Evolutionary conservation across 2,329 filamentous ascomycete genomes (phyloP).

Genomic region (Dactylellina leptospora): DNA sequence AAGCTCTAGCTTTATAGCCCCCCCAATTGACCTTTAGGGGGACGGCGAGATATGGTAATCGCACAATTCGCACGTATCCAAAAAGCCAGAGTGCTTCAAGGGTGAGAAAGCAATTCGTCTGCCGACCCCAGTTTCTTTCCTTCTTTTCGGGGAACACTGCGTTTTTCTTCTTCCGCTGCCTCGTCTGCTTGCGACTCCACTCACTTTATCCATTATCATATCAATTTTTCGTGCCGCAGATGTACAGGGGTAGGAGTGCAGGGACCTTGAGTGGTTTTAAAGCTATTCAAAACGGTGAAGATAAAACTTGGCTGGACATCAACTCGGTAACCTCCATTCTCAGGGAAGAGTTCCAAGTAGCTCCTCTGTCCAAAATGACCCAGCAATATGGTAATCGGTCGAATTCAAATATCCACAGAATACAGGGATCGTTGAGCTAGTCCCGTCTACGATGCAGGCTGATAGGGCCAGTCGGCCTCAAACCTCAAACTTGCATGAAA

Average conservation of each 20-base stretch:
- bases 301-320: conserved; percentile 19
- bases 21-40: conserved; percentile 20
- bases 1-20: conserved; percentile 38
- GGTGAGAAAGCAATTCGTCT: conserved; percentile 35
- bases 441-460: conserved; percentile 18
- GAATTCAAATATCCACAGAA: conserved; percentile 26
- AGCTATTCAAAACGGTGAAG: conserved; percentile 32
- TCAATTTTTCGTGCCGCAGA: conserved; percentile 49
- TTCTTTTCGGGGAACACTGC: neutral
- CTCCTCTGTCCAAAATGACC: conserved; percentile 23
- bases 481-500: conserved; percentile 28
- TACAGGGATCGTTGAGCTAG: conserved; percentile 26
- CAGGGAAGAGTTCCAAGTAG: neutral
- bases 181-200: conserved; percentile 39
- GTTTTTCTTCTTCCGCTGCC: conserved; percentile 44
- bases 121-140: conserved; percentile 22
- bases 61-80: conserved; percentile 49
- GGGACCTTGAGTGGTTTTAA: conserved; percentile 51
- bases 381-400: conserved; percentile 32
- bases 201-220: conserved; percentile 51
- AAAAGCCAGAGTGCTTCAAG: conserved; percentile 34
- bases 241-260: conserved; percentile 38
- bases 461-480: conserved; percentile 30
- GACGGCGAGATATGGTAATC: conserved; percentile 31
- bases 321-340: conserved; percentile 7